Percentiles rank a stretch among this genome's conserved stretches.
phyloP scores from a whole-genome alignment of 805 yeast species.

The Kodamaea jinghongensis region DNA sequence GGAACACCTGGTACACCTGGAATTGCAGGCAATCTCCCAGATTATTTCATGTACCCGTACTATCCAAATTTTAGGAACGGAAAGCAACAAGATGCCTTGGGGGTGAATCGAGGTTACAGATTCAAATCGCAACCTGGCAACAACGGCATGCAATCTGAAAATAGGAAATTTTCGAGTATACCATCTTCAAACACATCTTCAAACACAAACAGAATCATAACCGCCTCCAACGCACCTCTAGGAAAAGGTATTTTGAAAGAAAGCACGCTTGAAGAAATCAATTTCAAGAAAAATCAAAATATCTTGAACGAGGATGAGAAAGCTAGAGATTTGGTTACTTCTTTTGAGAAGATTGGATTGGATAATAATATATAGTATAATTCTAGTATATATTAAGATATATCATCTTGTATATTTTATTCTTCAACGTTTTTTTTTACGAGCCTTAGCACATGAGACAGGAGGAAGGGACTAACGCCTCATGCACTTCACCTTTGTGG shows the following conservation, averaged over 20 bases:
- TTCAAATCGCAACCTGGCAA: neutral
- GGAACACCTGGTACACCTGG: too few species aligned
- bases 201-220: slow-evolving; percentile 2
- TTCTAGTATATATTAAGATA: too few species aligned
- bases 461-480: too few species aligned
- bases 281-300: slow-evolving; percentile 6
- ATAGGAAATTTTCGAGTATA: neutral
- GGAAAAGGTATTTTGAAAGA: slow-evolving; percentile 5
- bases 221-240: slow-evolving; percentile 3
- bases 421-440: too few species aligned
- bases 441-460: too few species aligned
- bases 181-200: neutral
- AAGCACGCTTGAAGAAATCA: slow-evolving; percentile 6
- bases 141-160: neutral
- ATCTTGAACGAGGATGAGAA: slow-evolving; percentile 24
- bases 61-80: neutral
- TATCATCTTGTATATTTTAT: too few species aligned
- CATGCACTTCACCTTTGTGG: too few species aligned
- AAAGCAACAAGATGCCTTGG: slow-evolving; percentile 1
- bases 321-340: slow-evolving; percentile 29
- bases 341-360: slow-evolving; percentile 14
- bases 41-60: slow-evolving; percentile 1
- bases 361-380: too few species aligned
- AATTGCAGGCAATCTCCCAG: neutral
- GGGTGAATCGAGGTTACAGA: slow-evolving; percentile 3